Conservation (phyloP, 2,329 filamentous ascomycete genomes). For the Bipolaris victoriae region DNA sequence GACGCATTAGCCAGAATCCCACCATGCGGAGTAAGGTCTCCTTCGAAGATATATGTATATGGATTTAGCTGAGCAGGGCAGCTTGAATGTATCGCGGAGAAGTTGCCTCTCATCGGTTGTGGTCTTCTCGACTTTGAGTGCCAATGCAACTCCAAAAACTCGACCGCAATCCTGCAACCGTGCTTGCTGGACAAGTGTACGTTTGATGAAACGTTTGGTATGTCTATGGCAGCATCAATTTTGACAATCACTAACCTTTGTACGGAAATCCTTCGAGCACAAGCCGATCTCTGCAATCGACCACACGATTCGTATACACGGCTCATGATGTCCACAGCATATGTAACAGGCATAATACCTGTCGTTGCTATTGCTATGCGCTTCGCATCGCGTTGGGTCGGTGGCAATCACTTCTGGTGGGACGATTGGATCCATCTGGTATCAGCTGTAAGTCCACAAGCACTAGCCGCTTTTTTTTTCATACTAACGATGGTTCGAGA, state of each 20-base stretch:
- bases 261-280: slow-evolving; percentile 1
- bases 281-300: slow-evolving; percentile 8
- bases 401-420: slow-evolving; percentile 4
- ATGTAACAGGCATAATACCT: slow-evolving; percentile 7
- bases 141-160: slow-evolving; percentile 13
- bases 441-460: slow-evolving; percentile 3
- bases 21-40: neutral
- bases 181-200: slow-evolving; percentile 6
- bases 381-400: slow-evolving; percentile 7
- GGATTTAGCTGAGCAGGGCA: neutral
- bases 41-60: neutral
- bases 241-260: neutral
- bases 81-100: slow-evolving; percentile 9
- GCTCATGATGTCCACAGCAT: slow-evolving; percentile 1
- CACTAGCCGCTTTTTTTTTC: neutral
- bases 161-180: slow-evolving; percentile 10
- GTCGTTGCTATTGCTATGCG: slow-evolving; percentile 9
- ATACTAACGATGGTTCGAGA: slow-evolving; percentile 2
- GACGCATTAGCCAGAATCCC: neutral
- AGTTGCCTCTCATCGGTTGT: slow-evolving; percentile 6
- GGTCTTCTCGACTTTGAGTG: slow-evolving; percentile 7
- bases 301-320: slow-evolving; percentile 4
- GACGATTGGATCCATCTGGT: slow-evolving; percentile 11
- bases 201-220: slow-evolving; percentile 7
- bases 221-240: neutral